Conservation (phyloP, 2,329 filamentous ascomycete species). For the Claviceps fusiformis region DNA sequence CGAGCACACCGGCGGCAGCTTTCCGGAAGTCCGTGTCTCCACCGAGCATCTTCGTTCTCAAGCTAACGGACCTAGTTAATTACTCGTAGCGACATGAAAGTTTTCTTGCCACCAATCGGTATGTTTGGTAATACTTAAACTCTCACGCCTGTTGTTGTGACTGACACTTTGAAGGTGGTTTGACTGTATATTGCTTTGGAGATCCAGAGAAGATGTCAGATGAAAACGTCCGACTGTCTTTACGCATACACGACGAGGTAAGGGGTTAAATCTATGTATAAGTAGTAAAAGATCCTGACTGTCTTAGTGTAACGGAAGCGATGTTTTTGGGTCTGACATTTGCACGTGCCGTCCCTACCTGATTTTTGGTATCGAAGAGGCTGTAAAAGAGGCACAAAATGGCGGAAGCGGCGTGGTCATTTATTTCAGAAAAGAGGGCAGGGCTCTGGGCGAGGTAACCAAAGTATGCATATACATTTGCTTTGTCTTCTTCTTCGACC, state of each 20-base stretch:
- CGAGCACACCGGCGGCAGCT: constrained; percentile 90
- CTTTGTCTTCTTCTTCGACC: background rate
- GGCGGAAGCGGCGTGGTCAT: constrained; percentile 92
- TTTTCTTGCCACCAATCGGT: constrained; percentile 90
- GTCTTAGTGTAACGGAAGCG: constrained; percentile 72
- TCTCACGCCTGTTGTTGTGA: background rate
- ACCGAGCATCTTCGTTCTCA: background rate
- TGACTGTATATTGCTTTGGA: constrained; percentile 96
- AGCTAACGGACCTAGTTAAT: constrained; percentile 44
- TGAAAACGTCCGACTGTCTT: constrained; percentile 62
- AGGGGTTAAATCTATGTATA: constrained; percentile 2
- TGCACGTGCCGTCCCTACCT: constrained; percentile 94
- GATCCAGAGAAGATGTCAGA: constrained; percentile 91
- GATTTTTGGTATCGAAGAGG: constrained; percentile 93
- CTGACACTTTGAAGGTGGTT: constrained; percentile 41
- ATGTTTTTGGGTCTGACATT: constrained; percentile 96
- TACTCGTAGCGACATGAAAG: constrained; percentile 84
- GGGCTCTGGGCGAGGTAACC: constrained; percentile 87
- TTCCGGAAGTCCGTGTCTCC: constrained; percentile 48
- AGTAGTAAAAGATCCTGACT: background rate
- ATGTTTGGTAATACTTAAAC: constrained; percentile 4
- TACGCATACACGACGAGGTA: constrained; percentile 64
- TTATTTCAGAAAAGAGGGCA: constrained; percentile 96
- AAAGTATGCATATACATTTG: constrained; percentile 56
- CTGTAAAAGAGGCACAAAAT: constrained; percentile 90